Evolutionary conservation across 176 grass and related monocot species (phyloP), one percentile per base, ranked within the genome.

Genomic region (Miscanthus lutarioriparius): DNA sequence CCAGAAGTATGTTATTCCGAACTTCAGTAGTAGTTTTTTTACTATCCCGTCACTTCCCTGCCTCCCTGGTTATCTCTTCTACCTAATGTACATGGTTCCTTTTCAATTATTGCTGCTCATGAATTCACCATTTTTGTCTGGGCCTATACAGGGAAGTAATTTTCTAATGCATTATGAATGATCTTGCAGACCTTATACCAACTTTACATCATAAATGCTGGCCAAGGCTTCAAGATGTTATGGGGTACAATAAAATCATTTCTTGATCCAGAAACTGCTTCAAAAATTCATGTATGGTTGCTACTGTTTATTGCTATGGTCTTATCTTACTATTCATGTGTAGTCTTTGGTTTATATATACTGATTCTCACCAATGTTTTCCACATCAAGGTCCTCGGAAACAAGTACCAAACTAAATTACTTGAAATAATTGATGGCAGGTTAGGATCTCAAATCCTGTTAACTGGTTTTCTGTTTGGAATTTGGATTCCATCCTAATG

Each of bases 191-290:
- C 93, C 61, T 82, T 95, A 37, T 70, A 79, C 64, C 84, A 73
- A 73, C 89, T 94, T 86, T 96, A 90, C 81, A 94, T 99, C 48
- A 84, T 99, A 86, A 99, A 99, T 87, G 93, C 96, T 61, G 96
- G 96, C 49, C 77, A 92, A 87, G 96, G 93, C 84, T 99, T 99
- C 82, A 94, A 90, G 89, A 87, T 99, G 73, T 58, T 99, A 84
- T 99, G 96, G 96, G 32, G 67, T 81, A 92, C 96, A 45, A 91
- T 99, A 68, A 99, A 92, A 88, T 92, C 96, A 49, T 96, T 99
- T 87, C 96, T 99, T 89, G 96, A 98, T 89, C 89, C 93, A 19
- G 91, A 92, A 88, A 99, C 93, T n/a, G 90, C 91, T 79, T 96
- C 93, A 0, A 99, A 99, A 76, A 96, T 99, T 78, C 89, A 99